Percentiles rank a stretch among this genome's conserved stretches.
phyloP scores from a whole-genome alignment of 257 asterid species.

The Ilex aquifolium region DNA sequence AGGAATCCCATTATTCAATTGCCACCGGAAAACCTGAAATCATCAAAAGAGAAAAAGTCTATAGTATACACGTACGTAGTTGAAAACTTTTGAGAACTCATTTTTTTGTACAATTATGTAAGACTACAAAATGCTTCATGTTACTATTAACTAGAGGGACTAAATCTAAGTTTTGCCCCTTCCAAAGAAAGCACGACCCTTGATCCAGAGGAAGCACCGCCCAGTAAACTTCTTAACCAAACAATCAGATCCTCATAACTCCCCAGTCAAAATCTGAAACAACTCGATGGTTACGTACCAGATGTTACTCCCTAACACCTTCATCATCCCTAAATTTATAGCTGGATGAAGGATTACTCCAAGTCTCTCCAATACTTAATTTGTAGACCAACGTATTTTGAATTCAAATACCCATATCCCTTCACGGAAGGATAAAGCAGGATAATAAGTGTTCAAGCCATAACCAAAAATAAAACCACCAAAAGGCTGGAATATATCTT shows the following conservation, averaged over 20 bases:
- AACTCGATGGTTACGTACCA: background rate
- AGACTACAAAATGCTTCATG: background rate
- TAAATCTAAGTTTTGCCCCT: background rate
- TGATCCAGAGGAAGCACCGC: background rate
- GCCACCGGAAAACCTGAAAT: slow-evolving; percentile 86
- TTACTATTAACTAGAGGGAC: background rate
- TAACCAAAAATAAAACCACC: background rate
- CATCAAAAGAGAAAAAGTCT: slow-evolving; percentile 15
- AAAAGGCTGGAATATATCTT: too few relatives aligned
- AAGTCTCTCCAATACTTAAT: too few relatives aligned
- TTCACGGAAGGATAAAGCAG: background rate
- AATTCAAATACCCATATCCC: background rate
- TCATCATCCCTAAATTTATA: too few relatives aligned
- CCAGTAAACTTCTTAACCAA: background rate
- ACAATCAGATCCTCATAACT: background rate
- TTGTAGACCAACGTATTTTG: too few relatives aligned
- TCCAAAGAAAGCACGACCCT: background rate
- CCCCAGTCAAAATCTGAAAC: background rate
- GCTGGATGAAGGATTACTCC: too few relatives aligned
- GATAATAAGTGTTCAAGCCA: background rate
- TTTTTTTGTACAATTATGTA: background rate
- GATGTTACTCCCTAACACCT: too few relatives aligned
- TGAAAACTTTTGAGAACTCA: too few relatives aligned
- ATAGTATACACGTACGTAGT: slow-evolving; percentile 9
- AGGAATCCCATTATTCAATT: slow-evolving; percentile 97